phyloP scores from a whole-genome alignment of 1,284 basidiomycete species.

The Rhodotorula mucilaginosa region DNA sequence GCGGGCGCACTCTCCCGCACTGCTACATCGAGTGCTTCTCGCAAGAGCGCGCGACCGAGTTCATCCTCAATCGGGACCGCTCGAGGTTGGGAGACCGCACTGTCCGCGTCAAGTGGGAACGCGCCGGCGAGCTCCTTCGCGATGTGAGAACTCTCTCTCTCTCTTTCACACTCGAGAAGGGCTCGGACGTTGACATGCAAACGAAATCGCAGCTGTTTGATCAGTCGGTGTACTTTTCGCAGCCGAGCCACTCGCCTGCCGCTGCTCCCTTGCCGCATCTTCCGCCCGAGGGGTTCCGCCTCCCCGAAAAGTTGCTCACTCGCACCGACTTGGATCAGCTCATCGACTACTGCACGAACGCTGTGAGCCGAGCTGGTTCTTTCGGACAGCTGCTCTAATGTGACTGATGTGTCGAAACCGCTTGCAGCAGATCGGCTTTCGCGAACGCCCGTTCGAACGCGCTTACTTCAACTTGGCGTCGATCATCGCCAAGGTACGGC shows the following conservation, averaged over 20 bases:
- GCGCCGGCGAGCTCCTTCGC: conserved; percentile 35
- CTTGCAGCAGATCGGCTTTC: not conserved
- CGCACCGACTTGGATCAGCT: conserved; percentile 6
- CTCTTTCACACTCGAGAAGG: not conserved
- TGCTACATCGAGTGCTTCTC: conserved; percentile 35
- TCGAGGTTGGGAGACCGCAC: conserved; percentile 29
- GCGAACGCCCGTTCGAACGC: conserved; percentile 24
- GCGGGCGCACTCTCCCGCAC: conserved; percentile 38
- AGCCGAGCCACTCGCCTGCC: conserved; percentile 12
- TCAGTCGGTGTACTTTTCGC: conserved; percentile 18
- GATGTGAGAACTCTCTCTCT: conserved; percentile 21
- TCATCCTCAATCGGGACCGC: conserved; percentile 23
- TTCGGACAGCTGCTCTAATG: no score
- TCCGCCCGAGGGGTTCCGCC: conserved; percentile 19
- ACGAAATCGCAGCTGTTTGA: conserved; percentile 3
- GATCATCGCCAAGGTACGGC: conserved; percentile 25
- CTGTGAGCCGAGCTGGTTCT: not conserved
- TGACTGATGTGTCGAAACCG: not conserved
- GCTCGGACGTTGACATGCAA: not conserved
- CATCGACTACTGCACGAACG: not conserved
- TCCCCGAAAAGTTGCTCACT: conserved; percentile 5
- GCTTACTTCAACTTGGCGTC: conserved; percentile 22
- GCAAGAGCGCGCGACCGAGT: not conserved
- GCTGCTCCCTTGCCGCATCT: conserved; percentile 30
- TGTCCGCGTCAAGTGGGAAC: conserved; percentile 38